Percentiles rank a stretch among this genome's conserved stretches.
Conservation (phyloP, 2,329 filamentous ascomycete genomes). For the Thielaviopsis populi region DNA sequence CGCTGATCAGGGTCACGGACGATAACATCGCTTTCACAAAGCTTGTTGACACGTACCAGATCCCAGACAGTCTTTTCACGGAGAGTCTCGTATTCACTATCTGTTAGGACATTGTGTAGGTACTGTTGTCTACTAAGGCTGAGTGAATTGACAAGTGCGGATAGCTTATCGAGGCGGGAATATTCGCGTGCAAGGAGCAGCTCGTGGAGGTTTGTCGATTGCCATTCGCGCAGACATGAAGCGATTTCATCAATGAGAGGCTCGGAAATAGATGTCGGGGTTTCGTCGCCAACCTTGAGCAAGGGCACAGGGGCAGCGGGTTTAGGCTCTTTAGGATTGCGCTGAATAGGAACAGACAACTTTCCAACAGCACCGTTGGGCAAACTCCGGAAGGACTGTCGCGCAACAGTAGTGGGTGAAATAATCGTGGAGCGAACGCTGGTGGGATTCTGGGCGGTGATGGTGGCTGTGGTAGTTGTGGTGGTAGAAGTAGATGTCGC, state of each 20-base stretch:
- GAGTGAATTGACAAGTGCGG: slow-evolving; percentile 63
- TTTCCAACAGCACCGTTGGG: slow-evolving; percentile 28
- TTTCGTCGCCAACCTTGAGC: slow-evolving; percentile 95
- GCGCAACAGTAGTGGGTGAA: slow-evolving; percentile 14
- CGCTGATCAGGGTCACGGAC: slow-evolving; percentile 74
- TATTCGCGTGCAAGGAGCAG: slow-evolving; percentile 75
- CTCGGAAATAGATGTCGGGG: slow-evolving; percentile 73
- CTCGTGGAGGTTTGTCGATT: slow-evolving; percentile 91
- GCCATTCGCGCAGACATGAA: slow-evolving; percentile 93
- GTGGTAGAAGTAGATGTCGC: background rate
- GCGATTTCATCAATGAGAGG: slow-evolving; percentile 95
- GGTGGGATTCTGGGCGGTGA: background rate
- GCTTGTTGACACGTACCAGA: slow-evolving; percentile 82
- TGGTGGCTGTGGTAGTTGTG: background rate
- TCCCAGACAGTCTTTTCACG: slow-evolving; percentile 93
- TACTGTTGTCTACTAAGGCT: slow-evolving; percentile 79
- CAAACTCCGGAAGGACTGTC: slow-evolving; percentile 23
- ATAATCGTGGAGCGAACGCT: slow-evolving; percentile 14
- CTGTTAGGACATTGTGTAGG: slow-evolving; percentile 83
- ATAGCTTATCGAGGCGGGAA: slow-evolving; percentile 62
- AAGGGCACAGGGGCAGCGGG: slow-evolving; percentile 89
- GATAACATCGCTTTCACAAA: slow-evolving; percentile 85
- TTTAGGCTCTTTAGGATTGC: slow-evolving; percentile 54
- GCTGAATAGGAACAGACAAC: slow-evolving; percentile 35
- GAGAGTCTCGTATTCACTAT: slow-evolving; percentile 62